Evolutionary conservation across 2,329 filamentous ascomycete species (phyloP).

Genomic region (Penicillium thymicola): DNA sequence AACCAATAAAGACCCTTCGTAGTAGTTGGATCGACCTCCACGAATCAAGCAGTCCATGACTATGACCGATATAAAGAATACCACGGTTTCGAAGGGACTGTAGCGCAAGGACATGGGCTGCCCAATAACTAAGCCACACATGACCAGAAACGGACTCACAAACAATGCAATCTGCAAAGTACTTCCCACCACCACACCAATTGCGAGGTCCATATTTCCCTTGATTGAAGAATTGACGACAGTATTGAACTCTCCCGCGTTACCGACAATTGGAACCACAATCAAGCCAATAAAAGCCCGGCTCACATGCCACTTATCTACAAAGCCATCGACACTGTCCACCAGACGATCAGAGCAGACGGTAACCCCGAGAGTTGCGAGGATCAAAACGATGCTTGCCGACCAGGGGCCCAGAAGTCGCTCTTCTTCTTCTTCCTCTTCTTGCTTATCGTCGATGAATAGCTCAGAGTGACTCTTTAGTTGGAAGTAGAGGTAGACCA

Average conservation of each 20-base stretch:
- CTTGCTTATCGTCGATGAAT: slow-evolving; percentile 13
- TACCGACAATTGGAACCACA: slow-evolving; percentile 56
- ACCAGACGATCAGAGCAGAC: slow-evolving; percentile 43
- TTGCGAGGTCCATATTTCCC: slow-evolving; percentile 57
- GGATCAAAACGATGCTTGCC: slow-evolving; percentile 17
- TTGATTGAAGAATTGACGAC: slow-evolving; percentile 55
- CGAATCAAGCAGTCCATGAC: slow-evolving; percentile 23
- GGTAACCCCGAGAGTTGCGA: slow-evolving; percentile 19
- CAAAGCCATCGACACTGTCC: slow-evolving; percentile 53
- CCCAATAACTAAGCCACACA: slow-evolving; percentile 55
- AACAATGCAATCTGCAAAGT: slow-evolving; percentile 57
- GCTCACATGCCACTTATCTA: slow-evolving; percentile 50
- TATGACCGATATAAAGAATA: slow-evolving; percentile 20
- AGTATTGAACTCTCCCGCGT: slow-evolving; percentile 56
- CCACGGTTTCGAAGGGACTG: slow-evolving; percentile 19
- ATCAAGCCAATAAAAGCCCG: slow-evolving; percentile 58
- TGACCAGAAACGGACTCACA: slow-evolving; percentile 55
- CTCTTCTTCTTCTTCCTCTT: slow-evolving; percentile 15
- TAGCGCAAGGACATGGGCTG: slow-evolving; percentile 43
- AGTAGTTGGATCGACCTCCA: slow-evolving; percentile 19
- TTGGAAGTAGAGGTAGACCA: slow-evolving; percentile 55
- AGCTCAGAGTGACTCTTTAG: slow-evolving; percentile 34
- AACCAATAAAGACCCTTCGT: slow-evolving; percentile 17
- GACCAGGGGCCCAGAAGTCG: slow-evolving; percentile 10
- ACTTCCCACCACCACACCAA: slow-evolving; percentile 54